These are phyloP conservation scores for Boletus semigastroideus DNA, from an alignment of 1,284 basidiomycete genomes.

Conservation along the genomic window DNA sequence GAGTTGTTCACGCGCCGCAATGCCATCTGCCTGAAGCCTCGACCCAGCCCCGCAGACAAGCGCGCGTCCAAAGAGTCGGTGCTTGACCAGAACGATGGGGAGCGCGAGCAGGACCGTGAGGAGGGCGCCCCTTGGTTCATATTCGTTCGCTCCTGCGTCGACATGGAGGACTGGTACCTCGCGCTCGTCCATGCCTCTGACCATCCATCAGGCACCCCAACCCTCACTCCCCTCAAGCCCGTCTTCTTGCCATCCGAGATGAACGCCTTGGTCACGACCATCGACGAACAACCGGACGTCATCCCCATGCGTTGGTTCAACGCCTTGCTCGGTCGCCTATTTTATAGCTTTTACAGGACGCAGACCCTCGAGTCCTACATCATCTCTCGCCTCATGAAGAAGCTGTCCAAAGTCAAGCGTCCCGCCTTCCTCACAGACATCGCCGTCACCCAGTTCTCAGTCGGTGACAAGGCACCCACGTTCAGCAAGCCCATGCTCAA, in stretches of 20 bases:
- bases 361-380: conserved; percentile 81
- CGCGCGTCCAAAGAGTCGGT: conserved; percentile 58
- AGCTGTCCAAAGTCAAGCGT: conserved; percentile 86
- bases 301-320: conserved; percentile 98
- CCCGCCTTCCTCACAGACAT: conserved; percentile 87
- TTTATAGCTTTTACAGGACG: conserved; percentile 90
- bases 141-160: conserved; percentile 79
- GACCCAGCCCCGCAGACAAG: conserved; percentile 32
- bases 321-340: conserved; percentile 87
- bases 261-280: conserved; percentile 76
- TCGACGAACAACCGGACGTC: conserved; percentile 92
- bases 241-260: conserved; percentile 83
- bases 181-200: conserved; percentile 77
- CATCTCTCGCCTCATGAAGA: conserved; percentile 89
- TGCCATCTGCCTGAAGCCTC: conserved; percentile 75
- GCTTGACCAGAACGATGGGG: conserved; percentile 39
- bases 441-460: conserved; percentile 84
- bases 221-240: conserved; percentile 52
- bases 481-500: conserved; percentile 97
- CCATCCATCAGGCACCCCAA: conserved; percentile 55
- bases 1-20: conserved; percentile 89
- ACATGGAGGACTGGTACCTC: conserved; percentile 97
- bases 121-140: conserved; percentile 83
- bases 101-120: conserved; percentile 47
- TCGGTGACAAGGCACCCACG: conserved; percentile 81